phyloP scores from a whole-genome alignment of 1,139 yeast species.

The Yamadazyma membranifaciens region DNA sequence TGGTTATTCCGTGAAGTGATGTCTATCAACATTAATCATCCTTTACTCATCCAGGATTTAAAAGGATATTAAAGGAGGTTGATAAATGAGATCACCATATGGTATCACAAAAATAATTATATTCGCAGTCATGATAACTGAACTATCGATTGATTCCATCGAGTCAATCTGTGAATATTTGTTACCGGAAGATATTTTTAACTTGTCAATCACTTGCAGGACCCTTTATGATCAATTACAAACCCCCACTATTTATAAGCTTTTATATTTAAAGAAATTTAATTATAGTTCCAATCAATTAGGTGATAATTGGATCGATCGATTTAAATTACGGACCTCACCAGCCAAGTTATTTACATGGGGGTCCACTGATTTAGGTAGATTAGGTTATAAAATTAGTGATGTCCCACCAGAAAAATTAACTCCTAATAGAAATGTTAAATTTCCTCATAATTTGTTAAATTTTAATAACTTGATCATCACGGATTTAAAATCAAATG shows the following conservation, averaged over 20 bases:
- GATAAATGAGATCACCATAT: no score
- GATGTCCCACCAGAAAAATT: slow-evolving; percentile 29
- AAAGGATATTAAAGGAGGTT: no score
- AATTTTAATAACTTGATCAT: slow-evolving; percentile 37
- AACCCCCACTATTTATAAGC: slow-evolving; percentile 44
- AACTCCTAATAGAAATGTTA: slow-evolving; percentile 29
- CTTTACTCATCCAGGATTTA: background rate
- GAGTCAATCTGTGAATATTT: slow-evolving; percentile 33
- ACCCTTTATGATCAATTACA: slow-evolving; percentile 25
- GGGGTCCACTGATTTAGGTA: slow-evolving; percentile 55
- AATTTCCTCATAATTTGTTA: slow-evolving; percentile 38
- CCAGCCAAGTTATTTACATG: slow-evolving; percentile 52
- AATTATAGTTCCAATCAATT: slow-evolving; percentile 34
- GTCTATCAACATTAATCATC: no score
- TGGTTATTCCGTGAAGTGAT: no score
- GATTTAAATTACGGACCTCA: slow-evolving; percentile 43
- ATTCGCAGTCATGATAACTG: slow-evolving; percentile 8
- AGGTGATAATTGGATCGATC: slow-evolving; percentile 47
- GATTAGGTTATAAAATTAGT: slow-evolving; percentile 53
- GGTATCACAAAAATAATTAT: no score
- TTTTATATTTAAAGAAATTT: slow-evolving; percentile 50
- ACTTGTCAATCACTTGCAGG: slow-evolving; percentile 45
- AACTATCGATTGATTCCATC: slow-evolving; percentile 46
- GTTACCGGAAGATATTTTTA: slow-evolving; percentile 44
- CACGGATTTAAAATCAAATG: slow-evolving; percentile 62